These are phyloP conservation scores for Tagetes erecta DNA, from an alignment of 129 eudicot genomes.

Conservation along the genomic window DNA sequence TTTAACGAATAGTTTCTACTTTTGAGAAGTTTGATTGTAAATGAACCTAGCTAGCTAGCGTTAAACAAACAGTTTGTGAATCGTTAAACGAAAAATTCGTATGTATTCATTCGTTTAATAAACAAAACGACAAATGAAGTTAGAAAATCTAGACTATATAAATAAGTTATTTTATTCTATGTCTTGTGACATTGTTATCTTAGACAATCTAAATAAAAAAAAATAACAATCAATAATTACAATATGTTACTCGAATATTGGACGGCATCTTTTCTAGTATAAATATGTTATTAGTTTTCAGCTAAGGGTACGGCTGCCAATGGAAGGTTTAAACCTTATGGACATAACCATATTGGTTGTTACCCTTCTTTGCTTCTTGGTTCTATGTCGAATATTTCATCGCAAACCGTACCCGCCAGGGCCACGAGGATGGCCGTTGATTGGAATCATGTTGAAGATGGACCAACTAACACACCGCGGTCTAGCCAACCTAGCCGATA, in stretches of 20 bases:
- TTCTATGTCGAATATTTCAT: slow-evolving; percentile 21
- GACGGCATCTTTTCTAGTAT: background rate
- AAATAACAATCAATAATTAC: background rate
- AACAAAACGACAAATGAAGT: too few species aligned
- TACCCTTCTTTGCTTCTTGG: slow-evolving; percentile 25
- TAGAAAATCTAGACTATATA: too few species aligned
- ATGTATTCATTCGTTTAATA: too few species aligned
- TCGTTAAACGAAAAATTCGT: too few species aligned
- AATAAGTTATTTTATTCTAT: too few species aligned
- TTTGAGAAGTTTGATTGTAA: too few species aligned
- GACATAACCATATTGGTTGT: slow-evolving; percentile 28
- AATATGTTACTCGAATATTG: background rate
- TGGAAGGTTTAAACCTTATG: background rate
- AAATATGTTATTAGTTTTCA: background rate
- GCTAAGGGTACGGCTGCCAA: background rate
- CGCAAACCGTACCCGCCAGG: slow-evolving; percentile 60
- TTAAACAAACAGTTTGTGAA: too few species aligned
- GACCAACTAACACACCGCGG: slow-evolving; percentile 70
- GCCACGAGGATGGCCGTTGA: slow-evolving; percentile 64
- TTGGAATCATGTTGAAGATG: slow-evolving; percentile 69
- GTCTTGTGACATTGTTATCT: too few species aligned
- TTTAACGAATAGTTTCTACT: too few species aligned
- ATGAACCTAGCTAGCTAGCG: too few species aligned
- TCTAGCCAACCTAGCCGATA: slow-evolving; percentile 45
- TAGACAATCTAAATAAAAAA: background rate